These are phyloP conservation scores for Coemansia reversa DNA, from an alignment of 192 early-diverging fungal species.

Conservation along the genomic window DNA sequence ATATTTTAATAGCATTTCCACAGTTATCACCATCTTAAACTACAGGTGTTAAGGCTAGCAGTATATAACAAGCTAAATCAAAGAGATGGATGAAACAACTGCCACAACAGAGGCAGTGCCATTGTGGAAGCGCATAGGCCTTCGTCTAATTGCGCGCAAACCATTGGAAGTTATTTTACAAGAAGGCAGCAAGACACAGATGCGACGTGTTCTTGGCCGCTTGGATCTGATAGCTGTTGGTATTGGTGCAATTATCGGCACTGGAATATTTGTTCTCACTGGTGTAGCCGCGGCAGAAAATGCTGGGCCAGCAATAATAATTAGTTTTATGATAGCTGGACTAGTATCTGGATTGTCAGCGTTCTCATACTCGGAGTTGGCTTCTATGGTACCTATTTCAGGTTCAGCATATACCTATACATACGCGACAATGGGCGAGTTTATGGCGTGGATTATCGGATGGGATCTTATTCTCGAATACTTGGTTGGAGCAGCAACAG, in stretches of 20 bases:
- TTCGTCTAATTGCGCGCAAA: constrained; percentile 34
- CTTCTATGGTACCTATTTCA: constrained; percentile 81
- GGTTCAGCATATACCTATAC: constrained; percentile 87
- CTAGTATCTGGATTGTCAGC: constrained; percentile 71
- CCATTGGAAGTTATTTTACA: constrained; percentile 44
- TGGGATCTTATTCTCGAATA: constrained; percentile 92
- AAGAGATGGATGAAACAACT: not conserved
- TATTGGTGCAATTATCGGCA: constrained; percentile 77
- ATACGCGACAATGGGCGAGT: constrained; percentile 84
- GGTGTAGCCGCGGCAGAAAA: constrained; percentile 70
- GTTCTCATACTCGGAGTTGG: constrained; percentile 84
- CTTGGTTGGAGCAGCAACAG: constrained; percentile 78
- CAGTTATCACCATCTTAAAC: not conserved
- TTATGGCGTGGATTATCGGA: constrained; percentile 86
- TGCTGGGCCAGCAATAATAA: constrained; percentile 79
- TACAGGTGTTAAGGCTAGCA: too few species aligned
- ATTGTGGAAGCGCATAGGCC: constrained; percentile 25
- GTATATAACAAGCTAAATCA: too few species aligned
- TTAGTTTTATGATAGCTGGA: constrained; percentile 80
- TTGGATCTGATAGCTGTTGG: constrained; percentile 67
- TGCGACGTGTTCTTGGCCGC: constrained; percentile 57
- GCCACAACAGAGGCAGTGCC: not conserved
- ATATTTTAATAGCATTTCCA: too few species aligned
- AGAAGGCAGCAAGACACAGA: constrained; percentile 51
- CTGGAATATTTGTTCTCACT: constrained; percentile 79